phyloP scores from a whole-genome alignment of 2,329 filamentous ascomycete genomes.

The Aspergillus chevalieri region DNA sequence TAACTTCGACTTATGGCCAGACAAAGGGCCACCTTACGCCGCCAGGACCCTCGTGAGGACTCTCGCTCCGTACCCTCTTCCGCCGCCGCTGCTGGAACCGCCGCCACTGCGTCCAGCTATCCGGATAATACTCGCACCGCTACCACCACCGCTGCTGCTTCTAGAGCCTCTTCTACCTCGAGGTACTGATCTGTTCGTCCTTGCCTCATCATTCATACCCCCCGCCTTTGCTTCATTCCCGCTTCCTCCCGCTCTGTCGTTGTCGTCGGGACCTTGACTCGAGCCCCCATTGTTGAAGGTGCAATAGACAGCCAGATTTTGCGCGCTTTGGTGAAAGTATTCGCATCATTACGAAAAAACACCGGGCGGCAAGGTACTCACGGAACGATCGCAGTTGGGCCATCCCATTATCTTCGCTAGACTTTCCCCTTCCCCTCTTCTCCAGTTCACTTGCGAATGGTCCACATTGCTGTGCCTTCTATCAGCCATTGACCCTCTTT shows the following conservation, averaged over 20 bases:
- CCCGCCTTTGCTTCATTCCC: constrained; percentile 1
- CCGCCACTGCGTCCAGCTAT: constrained; percentile 17
- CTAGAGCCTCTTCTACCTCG: constrained; percentile 23
- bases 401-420: background rate
- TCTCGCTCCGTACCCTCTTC: constrained; percentile 22
- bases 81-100: constrained; percentile 21
- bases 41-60: constrained; percentile 39
- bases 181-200: constrained; percentile 27
- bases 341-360: background rate
- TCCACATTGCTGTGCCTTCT: background rate
- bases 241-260: background rate
- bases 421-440: background rate
- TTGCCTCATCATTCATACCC: background rate
- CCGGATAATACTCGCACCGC: constrained; percentile 1
- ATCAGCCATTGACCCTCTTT: background rate
- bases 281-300: background rate
- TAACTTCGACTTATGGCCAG: constrained; percentile 40
- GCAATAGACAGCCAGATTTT: no score
- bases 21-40: constrained; percentile 39
- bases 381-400: background rate
- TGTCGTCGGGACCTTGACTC: background rate
- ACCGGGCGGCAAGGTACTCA: background rate
- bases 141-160: constrained; percentile 18
- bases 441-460: background rate
- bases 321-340: no score